Conservation (phyloP, 768 basidiomycete species). For the Floccularia luteovirens region DNA sequence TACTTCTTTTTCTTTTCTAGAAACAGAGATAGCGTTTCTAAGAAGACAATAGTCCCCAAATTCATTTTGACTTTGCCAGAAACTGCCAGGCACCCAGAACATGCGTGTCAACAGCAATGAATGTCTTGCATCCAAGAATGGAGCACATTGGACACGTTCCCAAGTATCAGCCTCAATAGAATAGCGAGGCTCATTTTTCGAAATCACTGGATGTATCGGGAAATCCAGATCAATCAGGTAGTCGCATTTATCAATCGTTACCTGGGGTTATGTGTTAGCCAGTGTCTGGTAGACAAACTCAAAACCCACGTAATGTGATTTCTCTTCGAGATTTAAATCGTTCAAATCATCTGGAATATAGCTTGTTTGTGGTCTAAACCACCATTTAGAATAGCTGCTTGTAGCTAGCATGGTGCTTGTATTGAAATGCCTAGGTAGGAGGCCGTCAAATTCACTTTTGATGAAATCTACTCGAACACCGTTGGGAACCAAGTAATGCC, state of each 20-base stretch:
- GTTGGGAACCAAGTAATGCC: slow-evolving; percentile 82
- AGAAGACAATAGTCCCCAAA: slow-evolving; percentile 93
- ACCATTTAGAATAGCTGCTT: slow-evolving; percentile 24
- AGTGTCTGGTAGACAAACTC: background rate
- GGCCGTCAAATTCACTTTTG: slow-evolving; percentile 86
- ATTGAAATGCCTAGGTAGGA: slow-evolving; percentile 80
- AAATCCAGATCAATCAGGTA: slow-evolving; percentile 91
- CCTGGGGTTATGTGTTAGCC: slow-evolving; percentile 47
- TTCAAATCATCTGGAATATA: slow-evolving; percentile 65
- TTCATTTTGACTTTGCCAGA: slow-evolving; percentile 62
- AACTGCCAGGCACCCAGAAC: slow-evolving; percentile 71
- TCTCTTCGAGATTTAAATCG: slow-evolving; percentile 79
- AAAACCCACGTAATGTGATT: slow-evolving; percentile 62
- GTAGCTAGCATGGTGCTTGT: slow-evolving; percentile 19
- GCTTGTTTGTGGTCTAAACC: slow-evolving; percentile 58
- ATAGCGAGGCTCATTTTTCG: slow-evolving; percentile 74
- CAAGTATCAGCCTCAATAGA: slow-evolving; percentile 56
- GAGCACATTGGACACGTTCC: slow-evolving; percentile 74
- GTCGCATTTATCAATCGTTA: slow-evolving; percentile 67
- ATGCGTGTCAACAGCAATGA: slow-evolving; percentile 68
- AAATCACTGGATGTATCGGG: slow-evolving; percentile 52
- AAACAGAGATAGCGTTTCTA: slow-evolving; percentile 43
- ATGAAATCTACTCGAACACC: slow-evolving; percentile 81
- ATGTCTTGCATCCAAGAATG: slow-evolving; percentile 78
- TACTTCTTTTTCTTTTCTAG: slow-evolving; percentile 23